These are phyloP conservation scores for Plasmodium vinckei DNA, from an alignment of 169 alveolate species.

Conservation along the genomic window DNA sequence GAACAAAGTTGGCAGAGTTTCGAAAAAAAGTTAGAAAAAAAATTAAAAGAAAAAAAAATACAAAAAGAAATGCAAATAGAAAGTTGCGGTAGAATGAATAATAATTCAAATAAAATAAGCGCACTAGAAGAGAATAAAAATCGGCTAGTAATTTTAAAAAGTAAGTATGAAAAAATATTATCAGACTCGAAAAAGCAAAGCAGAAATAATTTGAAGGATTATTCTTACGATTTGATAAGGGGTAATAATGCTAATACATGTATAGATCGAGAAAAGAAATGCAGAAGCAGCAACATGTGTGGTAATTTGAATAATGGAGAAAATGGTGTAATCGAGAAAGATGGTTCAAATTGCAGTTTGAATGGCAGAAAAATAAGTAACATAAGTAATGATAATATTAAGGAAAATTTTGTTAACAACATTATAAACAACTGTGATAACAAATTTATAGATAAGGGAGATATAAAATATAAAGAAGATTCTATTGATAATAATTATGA, in stretches of 20 bases:
- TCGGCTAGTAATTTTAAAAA: slow-evolving; percentile 40
- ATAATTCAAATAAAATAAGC: slow-evolving; percentile 12
- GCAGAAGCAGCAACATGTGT: too few relatives aligned
- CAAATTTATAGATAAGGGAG: neutral
- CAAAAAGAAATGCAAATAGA: neutral
- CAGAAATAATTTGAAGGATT: slow-evolving; percentile 2
- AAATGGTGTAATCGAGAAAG: too few relatives aligned
- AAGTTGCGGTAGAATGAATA: neutral
- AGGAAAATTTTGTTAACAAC: neutral
- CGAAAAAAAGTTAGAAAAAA: slow-evolving; percentile 62
- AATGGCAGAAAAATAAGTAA: neutral
- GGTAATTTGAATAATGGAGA: too few relatives aligned
- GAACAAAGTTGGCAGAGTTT: slow-evolving; percentile 71
- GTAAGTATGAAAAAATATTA: slow-evolving; percentile 44
- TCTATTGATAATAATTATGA: neutral
- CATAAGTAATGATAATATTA: neutral
- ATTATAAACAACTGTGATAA: neutral
- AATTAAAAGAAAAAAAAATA: slow-evolving; percentile 11
- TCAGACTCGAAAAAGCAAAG: slow-evolving; percentile 23
- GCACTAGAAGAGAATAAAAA: slow-evolving; percentile 70
- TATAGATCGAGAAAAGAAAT: too few relatives aligned
- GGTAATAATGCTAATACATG: neutral
- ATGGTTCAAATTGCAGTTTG: too few relatives aligned
- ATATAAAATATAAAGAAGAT: neutral
- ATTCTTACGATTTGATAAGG: neutral